phyloP scores from a whole-genome alignment of 768 basidiomycete species.

The Gloeophyllum trabeum region DNA sequence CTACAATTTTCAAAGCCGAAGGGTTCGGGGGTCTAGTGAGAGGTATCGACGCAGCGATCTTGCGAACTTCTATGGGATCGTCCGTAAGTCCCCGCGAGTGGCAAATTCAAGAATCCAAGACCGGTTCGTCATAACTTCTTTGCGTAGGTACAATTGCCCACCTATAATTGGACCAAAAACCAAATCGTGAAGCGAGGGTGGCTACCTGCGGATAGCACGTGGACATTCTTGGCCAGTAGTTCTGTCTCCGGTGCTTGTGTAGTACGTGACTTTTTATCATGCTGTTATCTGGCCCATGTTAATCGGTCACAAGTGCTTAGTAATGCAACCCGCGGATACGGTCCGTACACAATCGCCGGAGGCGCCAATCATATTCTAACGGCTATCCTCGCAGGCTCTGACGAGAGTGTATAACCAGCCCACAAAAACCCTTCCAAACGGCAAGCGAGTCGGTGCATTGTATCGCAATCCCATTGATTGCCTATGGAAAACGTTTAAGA shows the following conservation, averaged over 20 bases:
- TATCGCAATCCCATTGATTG: constrained; percentile 94
- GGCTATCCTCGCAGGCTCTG: constrained; percentile 47
- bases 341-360: constrained; percentile 25
- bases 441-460: constrained; percentile 59
- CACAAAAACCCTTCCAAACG: constrained; percentile 58
- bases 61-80: constrained; percentile 92
- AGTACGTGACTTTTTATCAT: constrained; percentile 32
- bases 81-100: constrained; percentile 33
- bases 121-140: neutral
- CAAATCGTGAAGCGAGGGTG: constrained; percentile 60
- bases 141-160: constrained; percentile 82
- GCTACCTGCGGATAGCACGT: constrained; percentile 64
- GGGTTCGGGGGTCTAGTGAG: constrained; percentile 71
- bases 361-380: constrained; percentile 2
- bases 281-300: constrained; percentile 3
- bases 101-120: constrained; percentile 4
- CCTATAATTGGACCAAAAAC: constrained; percentile 89
- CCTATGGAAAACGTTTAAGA: constrained; percentile 88
- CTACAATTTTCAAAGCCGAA: constrained; percentile 71
- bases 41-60: constrained; percentile 87
- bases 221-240: constrained; percentile 84
- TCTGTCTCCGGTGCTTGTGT: constrained; percentile 87
- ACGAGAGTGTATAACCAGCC: constrained; percentile 98
- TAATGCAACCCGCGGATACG: constrained; percentile 94
- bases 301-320: constrained; percentile 44